A percentile compares a stretch with the other conserved stretches of the same genome.
Evolutionary conservation across 2,329 filamentous ascomycete species (phyloP).

Genomic region (Exophiala calicioides): DNA sequence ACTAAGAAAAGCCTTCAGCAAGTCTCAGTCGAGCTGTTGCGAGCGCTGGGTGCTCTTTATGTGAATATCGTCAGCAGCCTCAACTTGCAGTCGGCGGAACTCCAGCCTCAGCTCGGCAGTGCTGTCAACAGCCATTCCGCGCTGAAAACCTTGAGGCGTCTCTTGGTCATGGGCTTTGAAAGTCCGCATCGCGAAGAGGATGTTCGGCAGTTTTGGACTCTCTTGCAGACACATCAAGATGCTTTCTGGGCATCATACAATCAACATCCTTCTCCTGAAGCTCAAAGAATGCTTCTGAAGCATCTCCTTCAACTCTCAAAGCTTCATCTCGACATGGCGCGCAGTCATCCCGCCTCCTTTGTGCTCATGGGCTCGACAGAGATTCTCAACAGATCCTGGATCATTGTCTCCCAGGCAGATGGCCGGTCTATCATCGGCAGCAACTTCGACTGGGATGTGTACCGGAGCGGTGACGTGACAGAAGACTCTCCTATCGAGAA

Average conservation of each 20-base stretch:
- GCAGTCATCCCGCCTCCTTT: conserved; percentile 77
- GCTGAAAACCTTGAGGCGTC: conserved; percentile 76
- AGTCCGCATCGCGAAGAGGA: conserved; percentile 76
- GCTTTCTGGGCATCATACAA: conserved; percentile 68
- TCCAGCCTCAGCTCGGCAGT: conserved; percentile 52
- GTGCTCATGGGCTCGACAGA: conserved; percentile 74
- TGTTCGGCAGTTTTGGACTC: conserved; percentile 76
- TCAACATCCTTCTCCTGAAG: conserved; percentile 49
- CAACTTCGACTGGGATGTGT: conserved; percentile 39
- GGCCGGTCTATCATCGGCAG: conserved; percentile 22
- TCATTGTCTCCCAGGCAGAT: conserved; percentile 59
- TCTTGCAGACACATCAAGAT: conserved; percentile 76
- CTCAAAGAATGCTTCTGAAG: conserved; percentile 72
- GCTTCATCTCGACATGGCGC: conserved; percentile 83
- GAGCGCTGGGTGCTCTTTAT: conserved; percentile 76
- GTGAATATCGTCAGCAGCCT: conserved; percentile 62
- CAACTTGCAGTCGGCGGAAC: conserved; percentile 52
- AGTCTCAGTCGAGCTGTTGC: conserved; percentile 80
- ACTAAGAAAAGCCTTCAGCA: conserved; percentile 76
- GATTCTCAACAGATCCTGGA: conserved; percentile 83
- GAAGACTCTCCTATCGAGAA: conserved; percentile 68
- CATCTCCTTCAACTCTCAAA: conserved; percentile 90
- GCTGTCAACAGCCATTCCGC: conserved; percentile 67
- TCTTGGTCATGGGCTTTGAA: conserved; percentile 81
- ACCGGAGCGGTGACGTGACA: conserved; percentile 48